Conservation (phyloP, 331 rosid species). For the Prunus yedoensis region DNA sequence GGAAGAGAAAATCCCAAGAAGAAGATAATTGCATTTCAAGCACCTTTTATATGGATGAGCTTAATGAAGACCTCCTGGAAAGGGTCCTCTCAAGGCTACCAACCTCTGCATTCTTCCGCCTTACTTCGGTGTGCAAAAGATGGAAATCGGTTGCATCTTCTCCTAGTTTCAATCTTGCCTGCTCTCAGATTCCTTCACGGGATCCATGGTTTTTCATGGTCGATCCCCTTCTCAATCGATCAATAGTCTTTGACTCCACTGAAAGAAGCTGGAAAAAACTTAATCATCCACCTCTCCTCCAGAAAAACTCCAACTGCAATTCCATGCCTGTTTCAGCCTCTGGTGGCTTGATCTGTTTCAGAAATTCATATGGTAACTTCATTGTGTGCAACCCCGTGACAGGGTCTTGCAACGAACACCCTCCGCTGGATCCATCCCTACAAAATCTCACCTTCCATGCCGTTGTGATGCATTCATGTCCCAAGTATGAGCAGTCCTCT, state of each 20-base stretch:
- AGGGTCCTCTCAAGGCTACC: conserved; percentile 94
- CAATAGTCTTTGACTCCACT: conserved; percentile 72
- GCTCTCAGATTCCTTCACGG: conserved; percentile 65
- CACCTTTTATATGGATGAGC: conserved; percentile 61
- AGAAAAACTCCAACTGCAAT: conserved; percentile 29
- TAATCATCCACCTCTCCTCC: conserved; percentile 46
- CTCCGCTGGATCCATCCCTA: conserved; percentile 44
- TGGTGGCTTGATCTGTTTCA: conserved; percentile 85
- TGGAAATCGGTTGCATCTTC: conserved; percentile 84
- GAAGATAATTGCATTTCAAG: conserved; percentile 27
- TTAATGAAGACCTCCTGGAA: conserved; percentile 87
- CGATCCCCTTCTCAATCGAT: conserved; percentile 56
- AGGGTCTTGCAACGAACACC: conserved; percentile 56
- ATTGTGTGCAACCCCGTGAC: conserved; percentile 69
- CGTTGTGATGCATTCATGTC: conserved; percentile 62
- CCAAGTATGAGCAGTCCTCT: conserved; percentile 23
- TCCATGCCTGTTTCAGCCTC: conserved; percentile 92
- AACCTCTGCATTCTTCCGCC: conserved; percentile 81
- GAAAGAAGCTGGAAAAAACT: conserved; percentile 77
- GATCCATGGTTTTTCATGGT: conserved; percentile 98
- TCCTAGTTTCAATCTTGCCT: conserved; percentile 78
- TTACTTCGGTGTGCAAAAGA: conserved; percentile 83
- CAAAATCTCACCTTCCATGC: conserved; percentile 63
- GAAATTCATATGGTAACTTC: conserved; percentile 51
- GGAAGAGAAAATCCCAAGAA: conserved; percentile 67